phyloP scores from a whole-genome alignment of 2,329 filamentous ascomycete species.

The Pseudocercospora fijiensis region DNA sequence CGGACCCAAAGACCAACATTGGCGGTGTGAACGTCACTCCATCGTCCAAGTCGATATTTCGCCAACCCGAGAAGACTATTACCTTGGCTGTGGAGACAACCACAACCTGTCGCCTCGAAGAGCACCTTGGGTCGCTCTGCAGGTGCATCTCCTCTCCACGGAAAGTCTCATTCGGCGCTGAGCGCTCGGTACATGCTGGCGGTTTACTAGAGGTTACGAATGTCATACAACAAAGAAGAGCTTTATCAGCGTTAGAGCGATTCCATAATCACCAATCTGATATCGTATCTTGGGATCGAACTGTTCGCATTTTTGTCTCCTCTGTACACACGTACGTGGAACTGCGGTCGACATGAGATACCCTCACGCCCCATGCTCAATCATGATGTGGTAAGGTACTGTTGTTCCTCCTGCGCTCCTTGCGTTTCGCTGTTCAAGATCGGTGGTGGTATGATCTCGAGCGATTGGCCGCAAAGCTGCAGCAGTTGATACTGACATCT shows the following conservation, averaged over 20 bases:
- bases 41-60: constrained; percentile 36
- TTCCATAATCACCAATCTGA: background rate
- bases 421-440: background rate
- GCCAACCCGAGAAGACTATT: constrained; percentile 40
- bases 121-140: background rate
- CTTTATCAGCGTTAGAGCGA: background rate
- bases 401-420: background rate
- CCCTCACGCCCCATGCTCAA: background rate
- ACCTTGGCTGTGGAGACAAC: constrained; percentile 37
- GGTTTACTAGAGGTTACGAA: background rate
- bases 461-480: background rate
- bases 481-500: background rate
- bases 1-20: constrained; percentile 22
- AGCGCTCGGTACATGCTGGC: background rate
- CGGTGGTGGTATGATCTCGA: background rate
- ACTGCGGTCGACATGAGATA: background rate
- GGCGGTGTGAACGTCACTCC: constrained; percentile 36
- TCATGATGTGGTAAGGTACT: background rate
- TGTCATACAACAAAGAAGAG: background rate
- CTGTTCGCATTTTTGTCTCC: background rate
- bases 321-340: too few species aligned
- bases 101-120: constrained; percentile 35
- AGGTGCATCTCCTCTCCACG: background rate
- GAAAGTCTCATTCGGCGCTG: background rate
- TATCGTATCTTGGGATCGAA: background rate